phyloP scores from a whole-genome alignment of 495 filamentous ascomycete genomes.

The Penicillium steckii region DNA sequence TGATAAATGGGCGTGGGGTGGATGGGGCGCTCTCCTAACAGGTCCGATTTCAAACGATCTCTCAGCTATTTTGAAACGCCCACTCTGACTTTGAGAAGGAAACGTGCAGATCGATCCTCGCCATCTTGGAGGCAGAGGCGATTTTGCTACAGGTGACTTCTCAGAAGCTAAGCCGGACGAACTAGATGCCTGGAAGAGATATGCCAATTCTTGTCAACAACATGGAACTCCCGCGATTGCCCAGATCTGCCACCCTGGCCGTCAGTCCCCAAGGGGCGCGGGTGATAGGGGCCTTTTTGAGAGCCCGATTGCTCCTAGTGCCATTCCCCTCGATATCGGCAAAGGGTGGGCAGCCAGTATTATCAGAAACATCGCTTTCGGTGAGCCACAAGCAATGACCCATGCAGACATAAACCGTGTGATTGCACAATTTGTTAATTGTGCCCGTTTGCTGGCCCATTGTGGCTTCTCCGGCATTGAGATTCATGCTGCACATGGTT shows the following conservation, averaged over 20 bases:
- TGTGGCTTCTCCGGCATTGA: constrained; percentile 56
- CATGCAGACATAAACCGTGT: constrained; percentile 48
- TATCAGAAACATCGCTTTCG: constrained; percentile 35
- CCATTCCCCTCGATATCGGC: constrained; percentile 42
- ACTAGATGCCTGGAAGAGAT: constrained; percentile 42
- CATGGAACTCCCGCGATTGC: constrained; percentile 50
- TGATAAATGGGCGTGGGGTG: constrained; percentile 3
- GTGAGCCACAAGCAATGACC: constrained; percentile 47
- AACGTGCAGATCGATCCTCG: constrained; percentile 5
- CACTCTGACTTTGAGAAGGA: neutral
- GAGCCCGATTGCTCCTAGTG: constrained; percentile 46
- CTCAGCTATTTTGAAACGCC: neutral
- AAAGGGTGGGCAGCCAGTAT: constrained; percentile 33
- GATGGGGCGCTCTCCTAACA: constrained; percentile 6
- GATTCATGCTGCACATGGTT: constrained; percentile 60
- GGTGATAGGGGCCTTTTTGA: constrained; percentile 46
- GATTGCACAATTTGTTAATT: constrained; percentile 45
- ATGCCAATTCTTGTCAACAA: constrained; percentile 45
- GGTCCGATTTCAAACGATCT: neutral
- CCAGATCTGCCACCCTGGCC: constrained; percentile 58
- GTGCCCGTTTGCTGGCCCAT: constrained; percentile 44
- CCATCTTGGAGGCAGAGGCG: constrained; percentile 3
- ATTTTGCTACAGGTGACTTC: neutral
- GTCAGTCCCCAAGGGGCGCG: constrained; percentile 47
- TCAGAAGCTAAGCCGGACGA: constrained; percentile 17